Percentiles rank a stretch among this genome's conserved stretches.
Conservation (phyloP, 1,284 basidiomycete species). For the Schizophyllum commune region DNA sequence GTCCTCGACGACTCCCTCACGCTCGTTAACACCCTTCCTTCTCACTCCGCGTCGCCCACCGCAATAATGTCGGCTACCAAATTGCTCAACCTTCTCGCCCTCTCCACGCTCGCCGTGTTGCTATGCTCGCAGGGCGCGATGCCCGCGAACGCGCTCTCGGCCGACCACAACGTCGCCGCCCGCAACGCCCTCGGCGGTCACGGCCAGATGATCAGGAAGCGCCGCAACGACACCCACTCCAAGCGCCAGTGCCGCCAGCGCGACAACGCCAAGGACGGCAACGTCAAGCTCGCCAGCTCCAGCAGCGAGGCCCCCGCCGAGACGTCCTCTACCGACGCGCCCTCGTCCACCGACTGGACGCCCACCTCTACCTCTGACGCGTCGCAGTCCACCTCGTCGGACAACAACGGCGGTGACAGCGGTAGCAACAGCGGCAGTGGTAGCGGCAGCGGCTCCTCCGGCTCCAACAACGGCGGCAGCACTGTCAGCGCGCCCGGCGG, state of each 20-base stretch:
- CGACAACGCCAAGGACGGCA: slow-evolving; percentile 42
- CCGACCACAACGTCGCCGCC: slow-evolving; percentile 30
- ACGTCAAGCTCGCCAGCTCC: slow-evolving; percentile 9
- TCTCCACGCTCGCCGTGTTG: slow-evolving; percentile 51
- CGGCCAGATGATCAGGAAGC: slow-evolving; percentile 37
- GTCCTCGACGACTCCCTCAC: slow-evolving; percentile 1
- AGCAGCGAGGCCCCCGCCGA: slow-evolving; percentile 11
- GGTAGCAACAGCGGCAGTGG: slow-evolving; percentile 3
- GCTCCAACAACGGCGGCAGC: slow-evolving; percentile 1
- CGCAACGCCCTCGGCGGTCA: slow-evolving; percentile 33
- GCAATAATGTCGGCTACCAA: slow-evolving; percentile 41
- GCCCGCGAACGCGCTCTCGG: slow-evolving; percentile 44
- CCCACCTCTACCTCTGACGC: slow-evolving; percentile 10
- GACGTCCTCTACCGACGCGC: slow-evolving; percentile 8
- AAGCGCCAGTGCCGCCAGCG: slow-evolving; percentile 3
- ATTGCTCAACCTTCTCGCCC: slow-evolving; percentile 46
- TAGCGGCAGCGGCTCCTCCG: not conserved
- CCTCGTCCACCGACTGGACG: slow-evolving; percentile 6
- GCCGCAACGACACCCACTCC: not conserved
- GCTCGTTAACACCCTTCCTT: slow-evolving; percentile 7
- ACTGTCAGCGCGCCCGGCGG: slow-evolving; percentile 12
- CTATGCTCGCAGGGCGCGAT: slow-evolving; percentile 39
- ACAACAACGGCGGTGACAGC: not conserved
- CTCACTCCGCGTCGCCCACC: slow-evolving; percentile 14
- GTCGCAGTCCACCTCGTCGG: slow-evolving; percentile 12